Evolutionary conservation across 257 asterid genomes (phyloP), one percentile per base, ranked within the genome.

Genomic region (Salvia splendens): DNA sequence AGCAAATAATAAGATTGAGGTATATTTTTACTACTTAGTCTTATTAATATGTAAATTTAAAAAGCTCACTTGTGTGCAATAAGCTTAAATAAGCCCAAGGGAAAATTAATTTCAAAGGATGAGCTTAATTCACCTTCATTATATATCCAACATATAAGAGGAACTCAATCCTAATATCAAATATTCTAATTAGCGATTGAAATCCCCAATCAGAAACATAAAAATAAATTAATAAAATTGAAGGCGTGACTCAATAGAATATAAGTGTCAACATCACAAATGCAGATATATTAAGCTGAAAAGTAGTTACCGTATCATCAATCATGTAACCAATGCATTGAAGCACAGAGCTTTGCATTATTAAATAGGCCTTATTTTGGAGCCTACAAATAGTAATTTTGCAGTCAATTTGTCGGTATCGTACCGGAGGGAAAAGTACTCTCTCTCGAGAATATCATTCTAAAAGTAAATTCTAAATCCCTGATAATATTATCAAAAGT

Each of bases 211-310:
- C 1, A 33, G 16, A 20, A 50, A 50, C 11, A 49, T 4, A 8
- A 3, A 54, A 15, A 16, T 36, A 4, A 6, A 36, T 33, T 0
- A 33, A 5, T 33, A 33, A 33, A 33, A 46, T 28, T 36, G 1
- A 51, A 49, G 6, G 7, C 42, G 16, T 12, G 42, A 35, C 15
- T 36, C 52, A 33, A 36, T 57, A 69, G 59, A 69, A 69, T 43
- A 70, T 20, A 0, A 49, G 46, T 56, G 79, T 61, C 67, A 65
- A 41, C 40, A 33, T 64, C 69, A 70, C n/a, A 50, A 73, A 41
- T 67, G 69, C 16, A 41, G 32, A 30, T 47, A 60, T 28, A 67
- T 67, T 69, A 57, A 62, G 78, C 42, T 50, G 76, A 68, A 83
- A 65, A 74, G 69, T 65, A 74, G 69, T 16, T 15, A 74, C 38